Conservation (phyloP, 2,329 filamentous ascomycete genomes). For the Volutella citrinella region DNA sequence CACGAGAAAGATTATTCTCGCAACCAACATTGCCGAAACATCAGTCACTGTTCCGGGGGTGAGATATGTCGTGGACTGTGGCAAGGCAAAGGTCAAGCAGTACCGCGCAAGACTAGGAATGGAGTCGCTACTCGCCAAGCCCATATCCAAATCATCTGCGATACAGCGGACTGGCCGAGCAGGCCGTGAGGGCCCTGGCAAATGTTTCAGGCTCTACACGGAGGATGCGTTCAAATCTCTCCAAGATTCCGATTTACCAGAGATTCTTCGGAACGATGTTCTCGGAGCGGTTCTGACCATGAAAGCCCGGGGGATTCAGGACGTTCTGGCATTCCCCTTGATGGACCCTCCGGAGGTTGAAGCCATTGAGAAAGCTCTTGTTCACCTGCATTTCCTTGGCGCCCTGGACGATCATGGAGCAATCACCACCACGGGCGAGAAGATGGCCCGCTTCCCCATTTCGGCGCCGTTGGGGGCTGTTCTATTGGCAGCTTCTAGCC, state of each 20-base stretch:
- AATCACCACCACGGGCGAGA: conserved; percentile 71
- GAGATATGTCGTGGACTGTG: conserved; percentile 85
- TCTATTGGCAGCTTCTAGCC: conserved; percentile 71
- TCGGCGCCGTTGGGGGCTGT: conserved; percentile 79
- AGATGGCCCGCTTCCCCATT: conserved; percentile 81
- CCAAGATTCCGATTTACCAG: conserved; percentile 73
- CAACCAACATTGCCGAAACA: conserved; percentile 98
- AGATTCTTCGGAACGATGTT: conserved; percentile 88
- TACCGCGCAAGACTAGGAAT: conserved; percentile 82
- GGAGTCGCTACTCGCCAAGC: conserved; percentile 85
- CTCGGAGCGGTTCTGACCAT: conserved; percentile 84
- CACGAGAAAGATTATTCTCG: conserved; percentile 85
- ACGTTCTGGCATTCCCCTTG: conserved; percentile 79
- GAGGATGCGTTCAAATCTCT: conserved; percentile 69
- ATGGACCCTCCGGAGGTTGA: conserved; percentile 78
- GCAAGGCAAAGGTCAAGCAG: conserved; percentile 92
- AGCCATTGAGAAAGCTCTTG: conserved; percentile 74
- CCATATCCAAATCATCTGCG: conserved; percentile 90
- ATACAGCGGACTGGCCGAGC: conserved; percentile 90
- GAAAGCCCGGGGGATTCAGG: conserved; percentile 84
- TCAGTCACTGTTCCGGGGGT: conserved; percentile 95
- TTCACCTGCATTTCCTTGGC: conserved; percentile 76
- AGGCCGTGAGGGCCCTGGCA: conserved; percentile 85
- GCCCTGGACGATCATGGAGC: conserved; percentile 69
- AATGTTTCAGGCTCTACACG: conserved; percentile 88